Evolutionary conservation across 2,329 filamentous ascomycete genomes (phyloP).

Genomic region (Xylariales sp.): DNA sequence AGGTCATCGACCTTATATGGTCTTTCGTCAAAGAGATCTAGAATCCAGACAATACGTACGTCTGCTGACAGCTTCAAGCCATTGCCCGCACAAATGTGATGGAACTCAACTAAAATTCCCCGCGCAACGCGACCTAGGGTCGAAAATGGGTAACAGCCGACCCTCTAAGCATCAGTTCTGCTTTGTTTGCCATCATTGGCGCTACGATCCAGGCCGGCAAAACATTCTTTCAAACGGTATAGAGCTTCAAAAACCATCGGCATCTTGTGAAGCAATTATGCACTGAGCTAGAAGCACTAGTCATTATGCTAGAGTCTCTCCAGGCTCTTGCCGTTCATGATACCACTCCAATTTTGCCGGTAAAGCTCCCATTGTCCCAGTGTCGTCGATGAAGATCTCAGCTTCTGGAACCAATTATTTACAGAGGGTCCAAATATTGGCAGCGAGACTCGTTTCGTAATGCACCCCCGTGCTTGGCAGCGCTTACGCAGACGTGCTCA

Average conservation of each 20-base stretch:
- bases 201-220: neutral
- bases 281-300: neutral
- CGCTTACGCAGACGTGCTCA: too few species aligned
- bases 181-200: neutral
- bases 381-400: too few species aligned
- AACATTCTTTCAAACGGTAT: neutral
- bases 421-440: too few species aligned
- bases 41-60: too few species aligned
- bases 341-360: neutral
- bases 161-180: slow-evolving; percentile 4
- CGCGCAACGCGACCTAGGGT: too few species aligned
- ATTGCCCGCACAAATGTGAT: too few species aligned
- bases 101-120: neutral
- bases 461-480: too few species aligned
- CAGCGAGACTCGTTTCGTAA: too few species aligned
- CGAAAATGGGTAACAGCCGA: slow-evolving; percentile 11
- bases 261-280: neutral
- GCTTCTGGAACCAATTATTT: too few species aligned
- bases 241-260: neutral
- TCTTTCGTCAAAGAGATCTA: too few species aligned
- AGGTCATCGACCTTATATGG: too few species aligned
- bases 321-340: neutral
- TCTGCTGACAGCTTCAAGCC: too few species aligned
- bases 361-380: slow-evolving; percentile 2
- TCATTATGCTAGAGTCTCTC: neutral